Base-by-base conservation (phyloP, 179 eudicot species). In the Silene coronaria region DNA sequence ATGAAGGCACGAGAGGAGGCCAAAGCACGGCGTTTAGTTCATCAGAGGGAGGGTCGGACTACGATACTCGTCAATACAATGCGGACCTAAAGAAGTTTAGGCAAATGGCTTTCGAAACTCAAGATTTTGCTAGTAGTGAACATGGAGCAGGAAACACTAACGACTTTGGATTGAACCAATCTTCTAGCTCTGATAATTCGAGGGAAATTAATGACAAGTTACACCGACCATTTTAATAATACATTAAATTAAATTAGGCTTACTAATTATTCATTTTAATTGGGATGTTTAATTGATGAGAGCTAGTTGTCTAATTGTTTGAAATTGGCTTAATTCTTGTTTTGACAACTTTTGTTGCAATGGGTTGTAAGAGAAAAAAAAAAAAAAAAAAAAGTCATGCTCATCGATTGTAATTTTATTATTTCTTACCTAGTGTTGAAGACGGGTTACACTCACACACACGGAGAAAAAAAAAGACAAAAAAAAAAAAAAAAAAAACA, bases 21-120 rank as follows among this genome's bases (percentile, higher is more conserved):
- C 82, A 79, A 17, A 38, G 68, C 71, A 7, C 79, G 0, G 76
- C 45, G 14, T 57, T 21, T 24, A 53, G 77, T 60, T 72, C 82
- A 76, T 78, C 84, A 6, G 82, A 32, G 16, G 83, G 76, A 6
- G 72, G 89, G 6, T 77, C 83, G 1, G 75, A 77, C 0, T 90
- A 93, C 13, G 91, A 93, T 73, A 83, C 90, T 3, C 80, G 86
- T 4, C 87, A 87, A 26, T 91, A 91, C 72, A 90, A 87, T 34
- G 93, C 89, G 3, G 98, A 93, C 73, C 78, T 93, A 69, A 76
- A 85, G 86, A 91, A 84, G 74, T 93, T 93, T 76, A 83, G 86
- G 80, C 83, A 90, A 78, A 88, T 92, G 88, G 89, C 93, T 2
- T 79, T 91, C 70, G 53, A 83, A 21, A 82, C 84, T 5, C 79